phyloP scores from a whole-genome alignment of 148 eudicot genomes.

The Gaultheria prostrata region DNA sequence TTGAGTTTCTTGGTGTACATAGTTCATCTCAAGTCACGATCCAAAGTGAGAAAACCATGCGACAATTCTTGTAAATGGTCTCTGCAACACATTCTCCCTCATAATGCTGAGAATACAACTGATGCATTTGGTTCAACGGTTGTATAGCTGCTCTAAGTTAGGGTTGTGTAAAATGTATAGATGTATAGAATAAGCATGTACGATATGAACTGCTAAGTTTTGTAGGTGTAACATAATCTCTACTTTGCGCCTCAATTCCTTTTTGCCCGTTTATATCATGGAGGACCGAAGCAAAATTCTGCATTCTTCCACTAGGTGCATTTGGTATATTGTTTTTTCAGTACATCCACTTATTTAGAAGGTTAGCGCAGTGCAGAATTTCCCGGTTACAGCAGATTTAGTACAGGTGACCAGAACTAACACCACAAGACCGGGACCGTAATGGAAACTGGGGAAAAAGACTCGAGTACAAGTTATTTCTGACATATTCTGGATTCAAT shows the following conservation, averaged over 20 bases:
- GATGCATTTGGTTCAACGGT: not conserved
- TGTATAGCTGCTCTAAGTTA: not conserved
- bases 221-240: not conserved
- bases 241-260: too few species aligned
- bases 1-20: conserved; percentile 1
- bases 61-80: not conserved
- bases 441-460: not conserved
- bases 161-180: not conserved
- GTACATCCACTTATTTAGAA: not conserved
- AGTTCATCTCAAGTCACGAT: not conserved
- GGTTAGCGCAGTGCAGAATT: not conserved
- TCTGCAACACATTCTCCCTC: not conserved
- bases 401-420: not conserved
- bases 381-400: not conserved
- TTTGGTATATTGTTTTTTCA: not conserved
- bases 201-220: not conserved
- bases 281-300: not conserved
- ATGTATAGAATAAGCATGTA: not conserved
- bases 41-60: not conserved
- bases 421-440: not conserved
- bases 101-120: not conserved
- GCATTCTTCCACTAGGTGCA: not conserved
- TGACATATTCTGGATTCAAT: not conserved
- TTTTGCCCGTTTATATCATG: not conserved
- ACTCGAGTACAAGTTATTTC: not conserved